phyloP scores from a whole-genome alignment of 1,284 basidiomycete genomes.

The Ustilago cynodontis region DNA sequence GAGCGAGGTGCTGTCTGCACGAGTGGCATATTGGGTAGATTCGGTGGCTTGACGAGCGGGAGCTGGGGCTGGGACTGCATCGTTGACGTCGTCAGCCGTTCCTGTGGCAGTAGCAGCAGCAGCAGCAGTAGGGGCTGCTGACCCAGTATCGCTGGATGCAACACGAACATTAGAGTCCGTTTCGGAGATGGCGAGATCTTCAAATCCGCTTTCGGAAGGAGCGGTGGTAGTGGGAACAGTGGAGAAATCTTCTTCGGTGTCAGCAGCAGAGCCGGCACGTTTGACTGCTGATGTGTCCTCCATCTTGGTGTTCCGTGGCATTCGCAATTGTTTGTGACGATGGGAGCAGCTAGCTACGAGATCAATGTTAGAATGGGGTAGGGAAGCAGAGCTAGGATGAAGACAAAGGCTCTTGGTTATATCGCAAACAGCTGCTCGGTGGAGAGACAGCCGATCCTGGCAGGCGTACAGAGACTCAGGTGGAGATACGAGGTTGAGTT shows the following conservation, averaged over 20 bases:
- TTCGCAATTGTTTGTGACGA: background rate
- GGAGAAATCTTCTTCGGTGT: constrained; percentile 42
- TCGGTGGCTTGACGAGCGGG: constrained; percentile 28
- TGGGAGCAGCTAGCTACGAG: background rate
- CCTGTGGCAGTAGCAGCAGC: background rate
- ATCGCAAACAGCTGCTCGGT: background rate
- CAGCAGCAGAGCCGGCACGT: constrained; percentile 39
- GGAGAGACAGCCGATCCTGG: background rate
- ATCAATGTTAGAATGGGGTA: background rate
- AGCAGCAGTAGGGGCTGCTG: background rate
- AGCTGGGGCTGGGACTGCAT: constrained; percentile 20
- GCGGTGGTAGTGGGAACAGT: constrained; percentile 40
- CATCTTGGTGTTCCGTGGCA: constrained; percentile 20
- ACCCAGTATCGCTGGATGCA: constrained; percentile 12
- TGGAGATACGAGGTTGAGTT: background rate
- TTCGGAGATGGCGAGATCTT: constrained; percentile 39
- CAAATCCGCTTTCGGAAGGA: constrained; percentile 35
- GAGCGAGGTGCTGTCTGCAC: constrained; percentile 36
- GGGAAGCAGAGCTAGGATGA: background rate
- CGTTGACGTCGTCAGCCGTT: constrained; percentile 10
- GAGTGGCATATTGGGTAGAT: constrained; percentile 9
- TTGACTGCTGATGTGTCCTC: constrained; percentile 24
- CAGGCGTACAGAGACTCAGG: background rate
- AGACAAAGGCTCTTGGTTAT: background rate
- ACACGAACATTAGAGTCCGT: constrained; percentile 45